phyloP scores from a whole-genome alignment of 208 protist genomes.

The Trypanosoma conorhini region DNA sequence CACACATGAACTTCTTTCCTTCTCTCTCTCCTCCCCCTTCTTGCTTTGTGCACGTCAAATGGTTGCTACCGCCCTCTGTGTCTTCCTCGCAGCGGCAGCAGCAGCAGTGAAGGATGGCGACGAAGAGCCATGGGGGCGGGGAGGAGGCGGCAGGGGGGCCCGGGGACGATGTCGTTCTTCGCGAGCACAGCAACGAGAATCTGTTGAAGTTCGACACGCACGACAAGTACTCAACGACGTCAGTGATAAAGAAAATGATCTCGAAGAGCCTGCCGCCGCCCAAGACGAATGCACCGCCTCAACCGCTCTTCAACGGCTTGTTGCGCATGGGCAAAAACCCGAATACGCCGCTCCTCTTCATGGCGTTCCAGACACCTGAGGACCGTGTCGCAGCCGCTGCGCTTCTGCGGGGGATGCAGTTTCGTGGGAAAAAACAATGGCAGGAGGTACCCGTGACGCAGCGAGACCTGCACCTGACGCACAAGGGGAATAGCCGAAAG shows the following conservation, averaged over 20 bases:
- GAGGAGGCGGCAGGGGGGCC: slow-evolving; percentile 10
- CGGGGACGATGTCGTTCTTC: slow-evolving; percentile 32
- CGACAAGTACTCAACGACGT: slow-evolving; percentile 79
- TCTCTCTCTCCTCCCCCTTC: neutral
- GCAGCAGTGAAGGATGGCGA: slow-evolving; percentile 18
- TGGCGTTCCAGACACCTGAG: slow-evolving; percentile 76
- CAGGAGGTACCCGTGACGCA: slow-evolving; percentile 46
- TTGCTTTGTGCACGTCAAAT: neutral
- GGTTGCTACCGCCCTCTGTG: neutral
- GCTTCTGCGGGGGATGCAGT: slow-evolving; percentile 46
- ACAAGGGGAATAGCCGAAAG: slow-evolving; percentile 72
- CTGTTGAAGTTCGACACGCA: slow-evolving; percentile 90
- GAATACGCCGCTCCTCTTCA: slow-evolving; percentile 62
- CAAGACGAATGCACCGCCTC: slow-evolving; percentile 32
- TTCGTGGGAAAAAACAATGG: slow-evolving; percentile 62
- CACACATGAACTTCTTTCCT: slow-evolving; percentile 1
- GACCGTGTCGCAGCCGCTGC: slow-evolving; percentile 43
- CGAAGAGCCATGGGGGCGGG: slow-evolving; percentile 16
- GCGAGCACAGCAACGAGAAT: slow-evolving; percentile 83
- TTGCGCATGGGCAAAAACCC: slow-evolving; percentile 90
- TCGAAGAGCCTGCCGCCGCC: slow-evolving; percentile 48
- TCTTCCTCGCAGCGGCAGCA: neutral
- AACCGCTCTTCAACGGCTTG: slow-evolving; percentile 71
- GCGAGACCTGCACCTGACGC: slow-evolving; percentile 66
- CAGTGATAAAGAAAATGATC: slow-evolving; percentile 75